phyloP scores from a whole-genome alignment of 257 asterid genomes.

The Scutellaria galericulata region DNA sequence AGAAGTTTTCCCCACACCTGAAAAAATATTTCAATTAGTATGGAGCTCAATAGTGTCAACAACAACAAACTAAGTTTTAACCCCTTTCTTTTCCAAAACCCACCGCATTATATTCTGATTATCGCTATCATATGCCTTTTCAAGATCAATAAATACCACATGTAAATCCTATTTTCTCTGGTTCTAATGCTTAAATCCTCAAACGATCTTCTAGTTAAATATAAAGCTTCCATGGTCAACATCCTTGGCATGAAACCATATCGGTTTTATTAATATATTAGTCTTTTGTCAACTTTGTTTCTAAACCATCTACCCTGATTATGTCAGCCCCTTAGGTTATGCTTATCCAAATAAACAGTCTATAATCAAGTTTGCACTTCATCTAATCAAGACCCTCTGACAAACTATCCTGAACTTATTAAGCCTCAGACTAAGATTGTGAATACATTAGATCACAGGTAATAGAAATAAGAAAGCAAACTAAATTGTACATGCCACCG shows the following conservation, averaged over 20 bases:
- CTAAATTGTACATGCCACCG: background rate
- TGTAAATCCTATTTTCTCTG: no score
- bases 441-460: background rate
- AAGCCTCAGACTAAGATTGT: background rate
- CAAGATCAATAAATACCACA: no score
- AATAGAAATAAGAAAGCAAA: background rate
- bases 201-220: no score
- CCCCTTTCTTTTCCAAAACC: no score
- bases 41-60: background rate
- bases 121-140: no score
- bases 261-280: no score
- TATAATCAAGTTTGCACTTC: background rate
- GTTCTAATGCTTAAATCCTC: no score
- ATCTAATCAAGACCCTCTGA: background rate
- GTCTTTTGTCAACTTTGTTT: no score
- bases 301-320: background rate
- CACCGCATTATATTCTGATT: no score
- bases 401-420: background rate
- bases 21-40: conserved; percentile 27
- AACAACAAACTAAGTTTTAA: no score
- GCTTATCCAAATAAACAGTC: conserved; percentile 6
- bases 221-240: no score
- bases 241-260: no score
- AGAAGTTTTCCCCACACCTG: conserved; percentile 96
- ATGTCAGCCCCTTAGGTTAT: background rate